Evolutionary conservation across 2,329 filamentous ascomycete genomes (phyloP), one percentile per base, ranked within the genome.

Genomic region (Diaporthe vaccinii): DNA sequence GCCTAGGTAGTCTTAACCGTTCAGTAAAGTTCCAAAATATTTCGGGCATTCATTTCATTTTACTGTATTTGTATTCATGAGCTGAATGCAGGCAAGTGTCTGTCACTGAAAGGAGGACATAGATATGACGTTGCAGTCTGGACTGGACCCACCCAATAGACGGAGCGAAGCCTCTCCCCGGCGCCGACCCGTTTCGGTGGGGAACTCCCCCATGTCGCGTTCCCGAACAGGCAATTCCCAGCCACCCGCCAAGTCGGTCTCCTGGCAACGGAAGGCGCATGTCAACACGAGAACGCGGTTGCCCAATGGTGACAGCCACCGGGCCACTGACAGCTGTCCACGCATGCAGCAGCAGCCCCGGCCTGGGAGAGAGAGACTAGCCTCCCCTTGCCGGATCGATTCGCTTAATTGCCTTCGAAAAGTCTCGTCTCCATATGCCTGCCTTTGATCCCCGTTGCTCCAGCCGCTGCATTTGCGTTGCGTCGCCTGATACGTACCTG

Each of bases 211-310:
- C 44, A 22, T 31, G 31, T 41, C 44, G 12, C 20, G 28, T 53
- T 39, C 74, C 74, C 28, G 70, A 76, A 83, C 81, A 44, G 84
- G 75, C 58, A 80, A 72, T 72, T 34, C 73, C 75, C 75, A 76
- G 75, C 75, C 73, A 75, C 73, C 53, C 44, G 46, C 69, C 62
- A 22, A 68, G 62, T 28, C 62, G 22, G 74, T 74, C 57, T 74
- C 73, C 65, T 61, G 57, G 68, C 73, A 76, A 75, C 75, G 31
- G 31, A 51, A 36, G 62, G 62, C 59, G n/a, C 53, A 53, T 44
- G 72, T 76, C 73, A 76, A 76, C 72, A 76, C 57, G 20, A 44
- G 22, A 22, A 65, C 65, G 61, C 41, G 71, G 62, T 58, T 34
- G 34, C 36, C 28, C 34, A 55, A 53, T 39, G 57, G 53, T 51